These are phyloP conservation scores for Pyronema domesticum DNA, from an alignment of 495 filamentous ascomycete species.

Conservation along the genomic window DNA sequence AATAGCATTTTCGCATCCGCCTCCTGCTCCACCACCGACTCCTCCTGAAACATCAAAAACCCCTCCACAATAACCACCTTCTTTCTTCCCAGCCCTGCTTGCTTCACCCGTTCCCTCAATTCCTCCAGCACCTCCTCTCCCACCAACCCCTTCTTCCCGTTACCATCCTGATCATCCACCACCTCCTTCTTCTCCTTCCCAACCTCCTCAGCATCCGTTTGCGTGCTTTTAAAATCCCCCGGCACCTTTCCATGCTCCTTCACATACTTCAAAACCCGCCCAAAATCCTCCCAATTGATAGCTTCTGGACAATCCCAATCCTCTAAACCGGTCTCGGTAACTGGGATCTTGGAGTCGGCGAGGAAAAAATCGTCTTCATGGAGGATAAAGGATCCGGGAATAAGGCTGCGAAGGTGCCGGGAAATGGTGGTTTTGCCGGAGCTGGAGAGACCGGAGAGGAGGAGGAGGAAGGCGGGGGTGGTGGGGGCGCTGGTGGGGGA, in stretches of 20 bases:
- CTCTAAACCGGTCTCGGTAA: conserved; percentile 36
- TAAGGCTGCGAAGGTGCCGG: conserved; percentile 44
- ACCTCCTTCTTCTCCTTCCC: conserved; percentile 52
- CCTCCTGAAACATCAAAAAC: conserved; percentile 53
- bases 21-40: conserved; percentile 2
- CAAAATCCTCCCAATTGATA: conserved; percentile 48
- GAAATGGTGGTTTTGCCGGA: conserved; percentile 69
- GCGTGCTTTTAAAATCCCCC: conserved; percentile 50
- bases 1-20: conserved; percentile 58
- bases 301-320: conserved; percentile 79
- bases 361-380: conserved; percentile 91
- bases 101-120: neutral
- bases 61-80: conserved; percentile 52
- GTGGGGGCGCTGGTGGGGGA: neutral
- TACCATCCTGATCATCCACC: conserved; percentile 40
- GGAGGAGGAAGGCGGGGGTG: conserved; percentile 38
- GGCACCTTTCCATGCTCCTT: conserved; percentile 47
- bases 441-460: conserved; percentile 57
- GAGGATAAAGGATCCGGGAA: conserved; percentile 55
- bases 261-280: conserved; percentile 43
- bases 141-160: conserved; percentile 45
- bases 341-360: conserved; percentile 49
- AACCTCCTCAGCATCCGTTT: conserved; percentile 42
- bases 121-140: conserved; percentile 25
- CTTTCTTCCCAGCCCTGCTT: neutral